Conservation (phyloP, 1,284 basidiomycete species). For the Schizopora paradoxa region DNA sequence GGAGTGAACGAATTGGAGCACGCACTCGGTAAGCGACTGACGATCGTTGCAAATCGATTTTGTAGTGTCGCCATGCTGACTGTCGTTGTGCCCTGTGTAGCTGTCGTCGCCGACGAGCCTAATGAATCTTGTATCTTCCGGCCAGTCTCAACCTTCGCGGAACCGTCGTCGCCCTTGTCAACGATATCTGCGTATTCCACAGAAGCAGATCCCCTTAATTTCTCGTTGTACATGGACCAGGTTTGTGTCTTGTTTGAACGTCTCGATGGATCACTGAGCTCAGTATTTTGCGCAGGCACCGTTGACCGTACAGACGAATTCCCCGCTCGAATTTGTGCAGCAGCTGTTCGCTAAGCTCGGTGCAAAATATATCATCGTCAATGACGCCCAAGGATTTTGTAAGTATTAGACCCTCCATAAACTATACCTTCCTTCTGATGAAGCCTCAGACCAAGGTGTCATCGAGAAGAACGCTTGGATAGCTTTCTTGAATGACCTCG, state of each 20-base stretch:
- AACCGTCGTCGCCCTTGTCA: conserved; percentile 50
- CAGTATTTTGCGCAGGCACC: conserved; percentile 55
- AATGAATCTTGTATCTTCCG: conserved; percentile 65
- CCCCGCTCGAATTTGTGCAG: conserved; percentile 85
- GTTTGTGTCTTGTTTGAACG: conserved; percentile 38
- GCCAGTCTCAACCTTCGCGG: conserved; percentile 36
- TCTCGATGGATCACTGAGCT: conserved; percentile 18
- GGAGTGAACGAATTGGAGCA: conserved; percentile 92
- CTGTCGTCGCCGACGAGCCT: conserved; percentile 70
- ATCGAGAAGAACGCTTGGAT: conserved; percentile 53
- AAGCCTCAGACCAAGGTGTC: conserved; percentile 35
- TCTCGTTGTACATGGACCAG: conserved; percentile 87
- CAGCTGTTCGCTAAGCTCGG: conserved; percentile 91
- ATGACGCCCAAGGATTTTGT: conserved; percentile 81
- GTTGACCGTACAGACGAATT: conserved; percentile 75
- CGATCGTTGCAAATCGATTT: not conserved
- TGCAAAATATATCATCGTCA: conserved; percentile 83
- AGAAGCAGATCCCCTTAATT: conserved; percentile 67
- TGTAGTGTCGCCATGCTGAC: conserved; percentile 22
- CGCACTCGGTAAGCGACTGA: conserved; percentile 64
- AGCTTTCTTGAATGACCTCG: conserved; percentile 37
- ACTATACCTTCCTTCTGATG: not conserved
- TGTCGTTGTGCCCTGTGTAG: conserved; percentile 33
- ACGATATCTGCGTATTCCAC: conserved; percentile 46
- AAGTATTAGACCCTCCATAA: conserved; percentile 29